These are phyloP conservation scores for Aureobasidium melanogenum DNA, from an alignment of 2,329 filamentous ascomycete species.

Conservation along the genomic window DNA sequence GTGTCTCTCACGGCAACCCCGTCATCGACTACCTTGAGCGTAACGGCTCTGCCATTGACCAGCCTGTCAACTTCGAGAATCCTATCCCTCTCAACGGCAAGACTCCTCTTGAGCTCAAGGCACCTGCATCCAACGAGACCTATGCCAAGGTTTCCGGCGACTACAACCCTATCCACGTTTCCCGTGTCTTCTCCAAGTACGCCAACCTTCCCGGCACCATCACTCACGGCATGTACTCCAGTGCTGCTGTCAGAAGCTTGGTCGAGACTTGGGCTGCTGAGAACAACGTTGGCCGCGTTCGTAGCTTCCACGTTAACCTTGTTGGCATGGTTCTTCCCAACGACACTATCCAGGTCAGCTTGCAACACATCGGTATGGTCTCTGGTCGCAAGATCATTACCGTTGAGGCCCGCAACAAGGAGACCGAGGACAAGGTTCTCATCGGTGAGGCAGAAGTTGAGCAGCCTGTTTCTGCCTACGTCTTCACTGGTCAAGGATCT, in stretches of 20 bases:
- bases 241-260: conserved; percentile 86
- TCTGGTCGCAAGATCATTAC: conserved; percentile 98
- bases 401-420: conserved; percentile 90
- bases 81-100: conserved; percentile 91
- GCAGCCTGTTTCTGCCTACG: conserved; percentile 91
- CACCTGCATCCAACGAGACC: conserved; percentile 92
- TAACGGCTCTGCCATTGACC: conserved; percentile 84
- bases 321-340: conserved; percentile 99
- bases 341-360: conserved; percentile 86
- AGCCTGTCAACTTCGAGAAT: conserved; percentile 95
- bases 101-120: conserved; percentile 77
- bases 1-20: conserved; percentile 86
- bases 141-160: conserved; percentile 97
- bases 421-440: conserved; percentile 93
- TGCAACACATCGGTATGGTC: conserved; percentile 96
- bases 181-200: conserved; percentile 90
- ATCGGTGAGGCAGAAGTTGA: conserved; percentile 95
- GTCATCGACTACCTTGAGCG: conserved; percentile 93
- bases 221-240: conserved; percentile 99
- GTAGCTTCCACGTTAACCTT: conserved; percentile 91
- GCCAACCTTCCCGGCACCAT: conserved; percentile 94
- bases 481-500: conserved; percentile 96
- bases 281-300: conserved; percentile 94
- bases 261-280: conserved; percentile 99
- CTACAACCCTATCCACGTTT: conserved; percentile 98